Base-by-base conservation (phyloP, 78 protist species). In the Cavenderia fasciculata region DNA sequence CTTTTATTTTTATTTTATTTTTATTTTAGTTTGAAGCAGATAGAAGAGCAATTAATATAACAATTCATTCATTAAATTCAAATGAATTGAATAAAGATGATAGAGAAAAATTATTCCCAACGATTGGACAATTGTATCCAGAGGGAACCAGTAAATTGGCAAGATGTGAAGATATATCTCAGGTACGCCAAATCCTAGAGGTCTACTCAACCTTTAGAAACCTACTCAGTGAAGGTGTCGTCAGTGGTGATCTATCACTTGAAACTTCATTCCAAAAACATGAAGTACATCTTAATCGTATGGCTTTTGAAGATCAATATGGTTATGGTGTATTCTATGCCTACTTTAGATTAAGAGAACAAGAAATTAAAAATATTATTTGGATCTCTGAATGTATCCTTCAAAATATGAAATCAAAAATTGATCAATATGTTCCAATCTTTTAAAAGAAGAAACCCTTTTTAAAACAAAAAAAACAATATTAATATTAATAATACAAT, bases 361-460 rank as follows among this genome's bases (percentile, higher is more conserved):
- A 98, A 76, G 98, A 97, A 94, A 74, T 94, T 63, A 89, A 98
- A 73, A 98, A 98, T 96, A 94, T 98, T 49, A 97, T 97, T 29
- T 98, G 99, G 99, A 96, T 98, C 52, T 96, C 98, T 0, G 99
- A 98, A 78, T 98, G 99, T 96, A 97, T 98, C n/a, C 51, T 86
- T 47, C 98, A 96, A 94, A 89, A 94, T 87, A 96, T 96, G 73
- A 70, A 77, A 52, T 69, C 62, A 59, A 92, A 93, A 87, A 94
- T 97, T 19, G 72, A 57, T 74, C 93, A 96, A 76, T 96, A 92
- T 84, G 61, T 97, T 57, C 93, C 93, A 82, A 94, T 95, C 89
- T 94, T 96, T 59, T 87, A 85, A 73, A 66, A 40, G 11, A 8
- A 61, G 12, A 47, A 47, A 47, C 52, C 12, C 12, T 47, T 47